phyloP scores from a whole-genome alignment of 306 rosid species.

The Citrullus amarus region DNA sequence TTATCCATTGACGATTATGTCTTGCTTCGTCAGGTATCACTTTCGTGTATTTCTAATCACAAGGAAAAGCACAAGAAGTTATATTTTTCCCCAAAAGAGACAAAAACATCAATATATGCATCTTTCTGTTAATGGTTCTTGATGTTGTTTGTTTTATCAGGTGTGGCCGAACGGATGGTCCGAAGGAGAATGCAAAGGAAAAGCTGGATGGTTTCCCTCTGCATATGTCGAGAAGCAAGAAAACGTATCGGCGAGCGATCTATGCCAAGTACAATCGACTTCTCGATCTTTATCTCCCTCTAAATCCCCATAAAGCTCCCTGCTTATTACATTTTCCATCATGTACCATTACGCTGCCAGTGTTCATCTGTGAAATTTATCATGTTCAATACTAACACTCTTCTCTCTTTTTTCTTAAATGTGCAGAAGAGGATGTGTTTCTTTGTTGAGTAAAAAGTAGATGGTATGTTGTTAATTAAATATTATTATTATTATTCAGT shows the following conservation, averaged over 20 bases:
- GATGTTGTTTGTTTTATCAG: conserved; percentile 19
- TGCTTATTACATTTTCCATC: not conserved
- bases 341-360: not conserved
- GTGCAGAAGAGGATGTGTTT: conserved; percentile 2
- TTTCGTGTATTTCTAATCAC: not conserved
- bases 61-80: not conserved
- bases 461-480: not conserved
- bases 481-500: not conserved
- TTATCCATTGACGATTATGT: conserved; percentile 67
- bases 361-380: not conserved
- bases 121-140: not conserved
- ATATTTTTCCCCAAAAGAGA: not conserved
- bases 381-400: not conserved
- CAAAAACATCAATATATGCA: no score
- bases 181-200: conserved; percentile 68
- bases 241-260: conserved; percentile 31
- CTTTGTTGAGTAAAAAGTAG: not conserved
- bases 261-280: not conserved
- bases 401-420: not conserved
- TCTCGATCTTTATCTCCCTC: not conserved
- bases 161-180: conserved; percentile 83
- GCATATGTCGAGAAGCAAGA: conserved; percentile 75
- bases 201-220: conserved; percentile 92
- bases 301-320: not conserved
- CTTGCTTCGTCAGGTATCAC: conserved; percentile 69